phyloP scores from a whole-genome alignment of 208 protist species.

The Leishmania braziliensis region DNA sequence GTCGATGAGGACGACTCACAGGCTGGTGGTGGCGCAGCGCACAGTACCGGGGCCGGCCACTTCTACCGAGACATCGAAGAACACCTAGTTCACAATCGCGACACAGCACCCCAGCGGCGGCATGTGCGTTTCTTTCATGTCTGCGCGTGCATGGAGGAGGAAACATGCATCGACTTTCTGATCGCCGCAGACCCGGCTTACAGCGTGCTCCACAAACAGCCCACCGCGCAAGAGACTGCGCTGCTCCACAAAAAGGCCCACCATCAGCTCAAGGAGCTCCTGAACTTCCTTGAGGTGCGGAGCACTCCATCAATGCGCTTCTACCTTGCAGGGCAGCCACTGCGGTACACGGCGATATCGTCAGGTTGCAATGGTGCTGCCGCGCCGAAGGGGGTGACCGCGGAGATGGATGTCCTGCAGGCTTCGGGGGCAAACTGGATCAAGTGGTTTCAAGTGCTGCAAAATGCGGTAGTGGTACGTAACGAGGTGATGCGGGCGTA shows the following conservation, averaged over 20 bases:
- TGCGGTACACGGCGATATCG: conserved; percentile 58
- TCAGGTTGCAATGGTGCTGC: conserved; percentile 4
- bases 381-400: conserved; percentile 24
- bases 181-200: conserved; percentile 66
- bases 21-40: conserved; percentile 1
- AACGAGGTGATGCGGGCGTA: conserved; percentile 71
- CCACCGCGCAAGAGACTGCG: conserved; percentile 43
- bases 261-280: conserved; percentile 59
- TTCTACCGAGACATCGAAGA: conserved; percentile 59
- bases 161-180: conserved; percentile 66
- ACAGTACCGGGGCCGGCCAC: conserved; percentile 1
- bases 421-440: conserved; percentile 60
- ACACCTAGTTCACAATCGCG: conserved; percentile 41
- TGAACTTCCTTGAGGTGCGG: conserved; percentile 58
- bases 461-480: conserved; percentile 79
- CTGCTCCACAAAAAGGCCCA: conserved; percentile 69
- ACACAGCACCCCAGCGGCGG: conserved; percentile 43
- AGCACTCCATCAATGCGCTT: conserved; percentile 84
- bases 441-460: conserved; percentile 71
- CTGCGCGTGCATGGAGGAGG: conserved; percentile 63
- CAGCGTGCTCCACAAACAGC: conserved; percentile 49
- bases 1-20: conserved; percentile 28
- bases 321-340: conserved; percentile 59
- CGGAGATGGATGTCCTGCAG: conserved; percentile 39
- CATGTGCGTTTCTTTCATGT: conserved; percentile 86